Conservation (phyloP, 257 asterid genomes). For the Henckelia pumila region DNA sequence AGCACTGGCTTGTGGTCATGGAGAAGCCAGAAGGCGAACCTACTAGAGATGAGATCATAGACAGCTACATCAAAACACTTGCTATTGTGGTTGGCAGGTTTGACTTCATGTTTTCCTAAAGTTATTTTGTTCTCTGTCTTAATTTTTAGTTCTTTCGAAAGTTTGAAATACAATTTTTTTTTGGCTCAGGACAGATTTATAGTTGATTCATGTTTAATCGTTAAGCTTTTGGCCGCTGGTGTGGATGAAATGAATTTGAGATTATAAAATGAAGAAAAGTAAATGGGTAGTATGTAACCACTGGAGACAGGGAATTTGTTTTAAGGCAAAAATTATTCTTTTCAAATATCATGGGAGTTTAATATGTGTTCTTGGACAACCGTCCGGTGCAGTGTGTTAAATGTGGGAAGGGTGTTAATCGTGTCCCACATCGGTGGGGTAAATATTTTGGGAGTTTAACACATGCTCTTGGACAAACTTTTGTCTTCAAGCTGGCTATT, state of each 20-base stretch:
- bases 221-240: background rate
- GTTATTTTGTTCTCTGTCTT: too few relatives aligned
- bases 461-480: too few relatives aligned
- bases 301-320: background rate
- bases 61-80: constrained; percentile 67
- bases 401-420: background rate
- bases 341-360: too few relatives aligned
- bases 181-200: background rate
- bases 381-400: background rate
- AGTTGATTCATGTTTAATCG: too few relatives aligned
- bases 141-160: background rate
- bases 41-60: constrained; percentile 77
- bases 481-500: too few relatives aligned
- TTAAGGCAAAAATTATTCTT: background rate
- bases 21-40: constrained; percentile 35
- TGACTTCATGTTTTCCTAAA: background rate
- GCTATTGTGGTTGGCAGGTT: constrained; percentile 83
- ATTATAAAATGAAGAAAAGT: background rate
- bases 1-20: constrained; percentile 90
- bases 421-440: too few relatives aligned
- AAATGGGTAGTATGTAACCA: background rate
- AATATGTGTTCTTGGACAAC: too few relatives aligned
- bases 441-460: too few relatives aligned
- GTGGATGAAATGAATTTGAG: background rate
- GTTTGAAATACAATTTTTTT: background rate